Evolutionary conservation across 2,329 filamentous ascomycete genomes (phyloP), one percentile per base, ranked within the genome.

Genomic region (Chrysosphaeria jannelii): DNA sequence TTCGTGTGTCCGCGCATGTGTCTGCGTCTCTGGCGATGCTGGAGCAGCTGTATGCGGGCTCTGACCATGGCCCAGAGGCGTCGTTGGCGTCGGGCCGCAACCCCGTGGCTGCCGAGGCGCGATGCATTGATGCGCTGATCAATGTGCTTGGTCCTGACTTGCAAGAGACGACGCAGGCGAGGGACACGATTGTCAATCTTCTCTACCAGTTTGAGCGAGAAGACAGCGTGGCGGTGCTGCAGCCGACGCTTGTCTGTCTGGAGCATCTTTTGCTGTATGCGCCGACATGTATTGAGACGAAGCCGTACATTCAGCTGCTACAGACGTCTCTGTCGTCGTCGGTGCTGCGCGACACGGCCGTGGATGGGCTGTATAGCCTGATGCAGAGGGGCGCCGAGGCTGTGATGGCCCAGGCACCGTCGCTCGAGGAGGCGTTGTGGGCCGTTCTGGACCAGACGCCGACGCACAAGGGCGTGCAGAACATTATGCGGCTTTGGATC

Each of bases 101-200:
- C 38, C 57, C 90, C 17, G 79, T 91, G 42, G 67, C 76, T 11
- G 71, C 78, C 1, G 67, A 93, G 29, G 70, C 74, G 15, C 66
- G 76, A 34, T 89, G 76, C 34, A 67, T 91, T 14, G 79, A 93
- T 42, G 85, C 79, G n/a, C 54, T 90, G 13, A 78, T 97, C 46
- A 93, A 93, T 34, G 85, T 97, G 7, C 56, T 97, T 8, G 85
- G 85, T 0, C 85, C 85, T 1, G 88, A 97, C 43, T 49, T 97
- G 12, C 85, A 93, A 42, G 85, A 93, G 36, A 64, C 85, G 31
- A 64, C 63, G 4, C 91, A 89, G 44, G 74, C 76, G n/a, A 56
- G 85, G 32, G 79, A 91, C 38, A 56, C 97, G 25, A 85, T 93
- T 23, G 56, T 93, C 29, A 85, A 68, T 0, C 53, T 97, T 6